Evolutionary conservation across 345 rosid species (phyloP).

Genomic region (Salix purpurea): DNA sequence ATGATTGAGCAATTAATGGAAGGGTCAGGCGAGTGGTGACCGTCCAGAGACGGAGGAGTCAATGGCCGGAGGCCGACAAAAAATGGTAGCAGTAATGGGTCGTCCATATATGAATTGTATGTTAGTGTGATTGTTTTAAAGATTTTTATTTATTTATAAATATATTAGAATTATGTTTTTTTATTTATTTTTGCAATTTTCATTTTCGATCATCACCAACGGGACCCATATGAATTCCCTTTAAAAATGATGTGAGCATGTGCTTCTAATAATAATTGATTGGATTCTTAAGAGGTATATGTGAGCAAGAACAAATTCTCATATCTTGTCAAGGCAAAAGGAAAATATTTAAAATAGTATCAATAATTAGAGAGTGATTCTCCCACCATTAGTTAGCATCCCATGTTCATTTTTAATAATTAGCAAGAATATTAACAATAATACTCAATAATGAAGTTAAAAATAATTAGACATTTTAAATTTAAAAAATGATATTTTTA

Average conservation of each 20-base stretch:
- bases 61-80: not conserved
- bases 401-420: not conserved
- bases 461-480: too few relatives aligned
- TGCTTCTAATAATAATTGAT: constrained; percentile 10
- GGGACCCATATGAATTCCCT: not conserved
- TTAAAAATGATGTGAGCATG: not conserved
- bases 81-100: not conserved
- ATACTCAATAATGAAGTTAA: not conserved
- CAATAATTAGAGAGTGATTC: not conserved
- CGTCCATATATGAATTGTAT: too few relatives aligned
- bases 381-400: not conserved
- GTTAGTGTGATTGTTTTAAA: too few relatives aligned
- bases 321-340: not conserved
- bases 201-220: not conserved
- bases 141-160: too few relatives aligned
- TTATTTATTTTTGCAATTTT: constrained; percentile 4
- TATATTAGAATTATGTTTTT: too few relatives aligned
- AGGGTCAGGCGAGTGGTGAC: not conserved
- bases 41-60: not conserved
- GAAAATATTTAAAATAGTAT: not conserved
- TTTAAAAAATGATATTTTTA: too few relatives aligned
- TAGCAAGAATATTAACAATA: not conserved
- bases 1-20: not conserved
- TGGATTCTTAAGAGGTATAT: not conserved
- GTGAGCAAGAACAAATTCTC: not conserved